Evolutionary conservation across 2,329 filamentous ascomycete species (phyloP).

Genomic region (Intubia oerlemansii): DNA sequence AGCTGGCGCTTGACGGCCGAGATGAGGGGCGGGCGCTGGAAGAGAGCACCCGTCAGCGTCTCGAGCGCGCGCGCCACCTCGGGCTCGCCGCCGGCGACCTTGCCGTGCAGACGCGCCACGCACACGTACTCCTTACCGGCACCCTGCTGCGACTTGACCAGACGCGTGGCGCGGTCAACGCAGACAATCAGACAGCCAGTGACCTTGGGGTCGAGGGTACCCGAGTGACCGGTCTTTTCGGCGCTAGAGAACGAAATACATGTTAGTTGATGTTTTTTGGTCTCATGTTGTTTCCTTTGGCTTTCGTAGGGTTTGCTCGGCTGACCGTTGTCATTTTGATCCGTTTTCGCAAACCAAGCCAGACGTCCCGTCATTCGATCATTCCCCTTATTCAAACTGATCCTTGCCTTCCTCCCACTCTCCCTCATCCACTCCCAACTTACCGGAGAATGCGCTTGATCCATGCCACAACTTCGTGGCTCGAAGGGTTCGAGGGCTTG

Average conservation of each 20-base stretch:
- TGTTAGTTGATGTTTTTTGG: not conserved
- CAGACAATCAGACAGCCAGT: conserved; percentile 25
- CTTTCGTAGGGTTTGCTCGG: too few species aligned
- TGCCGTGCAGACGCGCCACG: conserved; percentile 88
- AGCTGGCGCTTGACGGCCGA: conserved; percentile 97
- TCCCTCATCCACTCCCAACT: too few species aligned
- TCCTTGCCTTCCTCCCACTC: too few species aligned
- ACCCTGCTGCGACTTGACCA: conserved; percentile 97
- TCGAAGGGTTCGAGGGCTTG: conserved; percentile 93
- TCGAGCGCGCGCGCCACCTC: conserved; percentile 88
- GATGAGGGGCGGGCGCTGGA: conserved; percentile 92
- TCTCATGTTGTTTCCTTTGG: too few species aligned
- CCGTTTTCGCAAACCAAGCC: too few species aligned
- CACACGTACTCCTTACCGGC: conserved; percentile 98
- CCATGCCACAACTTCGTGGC: conserved; percentile 98
- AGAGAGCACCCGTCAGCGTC: conserved; percentile 87
- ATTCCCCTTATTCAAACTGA: too few species aligned
- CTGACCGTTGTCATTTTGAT: too few species aligned
- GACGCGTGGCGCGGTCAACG: conserved; percentile 87
- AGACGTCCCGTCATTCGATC: too few species aligned
- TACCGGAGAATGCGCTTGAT: conserved; percentile 92
- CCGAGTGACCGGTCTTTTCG: conserved; percentile 96
- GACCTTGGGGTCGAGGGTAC: conserved; percentile 95
- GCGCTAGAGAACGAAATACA: conserved; percentile 31
- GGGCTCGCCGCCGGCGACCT: conserved; percentile 76